Base-by-base conservation (phyloP, 2,329 filamentous ascomycete species). In the Dothideomycetes sp. region DNA sequence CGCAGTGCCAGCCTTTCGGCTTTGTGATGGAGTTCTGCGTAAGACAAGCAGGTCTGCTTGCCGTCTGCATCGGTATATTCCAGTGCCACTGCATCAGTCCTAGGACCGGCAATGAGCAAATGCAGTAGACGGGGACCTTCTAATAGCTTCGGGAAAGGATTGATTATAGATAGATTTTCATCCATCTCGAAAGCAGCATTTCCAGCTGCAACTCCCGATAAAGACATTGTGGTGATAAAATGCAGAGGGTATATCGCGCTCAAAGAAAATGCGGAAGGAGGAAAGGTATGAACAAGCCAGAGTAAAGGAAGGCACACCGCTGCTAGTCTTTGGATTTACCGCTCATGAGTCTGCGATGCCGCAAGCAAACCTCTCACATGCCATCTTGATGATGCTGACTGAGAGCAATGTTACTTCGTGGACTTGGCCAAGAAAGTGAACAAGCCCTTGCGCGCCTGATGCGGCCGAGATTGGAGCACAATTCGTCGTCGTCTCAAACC, bases 41-140 rank as follows among this genome's bases (percentile, higher is more conserved):
- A 93, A 0, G 77, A 75, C 32, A 84, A 54, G 2, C 53, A 61
- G 8, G 58, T 60, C 19, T 61, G 62, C 19, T 52, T 53, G 19
- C 66, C 70, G 47, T 72, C 63, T 33, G 64, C 49, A 42, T 66
- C 60, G 19, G 76, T 64, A 52, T 77, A 83, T 41, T 87, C 80
- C 45, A 88, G 70, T 5, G 83, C 82, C 31, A 60, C 58, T 4
- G 53, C 49, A 34, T 58, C 49, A 17, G 52, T 45, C n/a, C 57
- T 44, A 27, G 61, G 49, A 18, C 56, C 47, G 41, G 65, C 59
- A 36, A 91, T 73, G 5, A 94, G 68, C 8, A 82, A 59, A 56
- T 81, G 77, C 15, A 81, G 65, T 14, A 77, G 58, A 22, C 54
- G 47, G 15, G 76, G 72, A 9, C 79, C 79, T 17, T 65, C 55